Base-by-base conservation (phyloP, 225 moss, liverwort and hornwort genomes). In the Pleurozium schreberi region DNA sequence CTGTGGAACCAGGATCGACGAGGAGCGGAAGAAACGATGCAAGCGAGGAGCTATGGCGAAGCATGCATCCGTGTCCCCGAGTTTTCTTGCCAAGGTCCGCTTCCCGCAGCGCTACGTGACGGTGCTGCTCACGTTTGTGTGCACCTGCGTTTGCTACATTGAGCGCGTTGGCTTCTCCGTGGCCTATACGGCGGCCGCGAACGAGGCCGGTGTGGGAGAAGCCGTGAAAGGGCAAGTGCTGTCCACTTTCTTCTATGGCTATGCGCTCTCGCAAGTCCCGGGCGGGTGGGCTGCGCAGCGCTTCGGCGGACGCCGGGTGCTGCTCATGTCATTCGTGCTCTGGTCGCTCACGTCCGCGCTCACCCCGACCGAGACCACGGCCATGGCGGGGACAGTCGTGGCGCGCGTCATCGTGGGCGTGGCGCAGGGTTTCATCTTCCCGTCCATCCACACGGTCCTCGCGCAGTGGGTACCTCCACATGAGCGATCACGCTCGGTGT, bases 201-300 rank as follows among this genome's bases (percentile, higher is more conserved):
- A 93, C 84, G 91, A 95, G 49, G 98, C 96, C 8, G 97, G 97
- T 11, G 96, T 99, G 6, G 97, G 96, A 47, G 97, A 99, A 80
- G 96, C 96, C 8, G 92, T 95, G 34, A 99, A 99, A 88, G 98
- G 98, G 84, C 94, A 96, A 81, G 90, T 99, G 57, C 93, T 99
- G 42, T 99, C 98, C 62, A 93, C 95, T 22, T 99, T 97, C 90
- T 99, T 97, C 89, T 97, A 97, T 62, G 98, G 98, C 38, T 99
- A 99, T 87, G 98, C 98, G 16, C 90, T 93, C 65, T 99, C 98
- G 26, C 98, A 99, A 67, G 96, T 99, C 49, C 96, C 96, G 6
- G 97, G 98, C 14, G 98, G 98, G n/a, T 99, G 98, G 98, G 98
- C 97, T 57, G 97, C 98, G 36, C 98, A 99, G 93, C 96, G 95